Conservation (phyloP, 306 rosid species). For the Castanospermum australe region DNA sequence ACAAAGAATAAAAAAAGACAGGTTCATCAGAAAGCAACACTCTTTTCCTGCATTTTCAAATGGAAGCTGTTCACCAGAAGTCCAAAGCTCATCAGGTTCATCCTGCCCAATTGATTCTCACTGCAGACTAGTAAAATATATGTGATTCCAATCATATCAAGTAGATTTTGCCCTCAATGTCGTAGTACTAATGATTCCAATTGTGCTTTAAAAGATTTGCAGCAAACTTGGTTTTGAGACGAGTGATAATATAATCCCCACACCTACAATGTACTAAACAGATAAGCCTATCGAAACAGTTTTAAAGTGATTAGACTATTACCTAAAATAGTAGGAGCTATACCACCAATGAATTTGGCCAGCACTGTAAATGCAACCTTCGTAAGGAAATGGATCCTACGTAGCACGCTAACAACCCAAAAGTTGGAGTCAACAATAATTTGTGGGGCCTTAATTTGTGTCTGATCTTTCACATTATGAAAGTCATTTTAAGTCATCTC, state of each 20-base stretch:
- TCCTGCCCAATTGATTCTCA: slow-evolving; percentile 8
- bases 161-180: slow-evolving; percentile 2
- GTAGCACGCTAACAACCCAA: slow-evolving; percentile 5
- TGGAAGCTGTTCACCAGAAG: not conserved
- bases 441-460: slow-evolving; percentile 21
- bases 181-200: not conserved
- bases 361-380: slow-evolving; percentile 22
- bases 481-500: slow-evolving; percentile 37
- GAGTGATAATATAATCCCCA: slow-evolving; percentile 10
- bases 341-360: slow-evolving; percentile 28
- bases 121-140: slow-evolving; percentile 6
- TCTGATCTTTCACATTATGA: slow-evolving; percentile 24
- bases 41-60: slow-evolving; percentile 4
- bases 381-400: slow-evolving; percentile 28
- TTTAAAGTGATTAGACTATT: not conserved
- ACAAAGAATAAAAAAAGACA: not conserved
- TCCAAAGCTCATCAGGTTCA: not conserved
- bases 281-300: not conserved
- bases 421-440: slow-evolving; percentile 24
- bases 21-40: not conserved
- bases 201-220: slow-evolving; percentile 3
- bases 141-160: not conserved
- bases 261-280: slow-evolving; percentile 8
- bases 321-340: slow-evolving; percentile 27
- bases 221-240: not conserved